Percentiles rank a stretch among this genome's conserved stretches.
Evolutionary conservation across 2,329 filamentous ascomycete genomes (phyloP).

Genomic region (Lachnellula occidentalis): DNA sequence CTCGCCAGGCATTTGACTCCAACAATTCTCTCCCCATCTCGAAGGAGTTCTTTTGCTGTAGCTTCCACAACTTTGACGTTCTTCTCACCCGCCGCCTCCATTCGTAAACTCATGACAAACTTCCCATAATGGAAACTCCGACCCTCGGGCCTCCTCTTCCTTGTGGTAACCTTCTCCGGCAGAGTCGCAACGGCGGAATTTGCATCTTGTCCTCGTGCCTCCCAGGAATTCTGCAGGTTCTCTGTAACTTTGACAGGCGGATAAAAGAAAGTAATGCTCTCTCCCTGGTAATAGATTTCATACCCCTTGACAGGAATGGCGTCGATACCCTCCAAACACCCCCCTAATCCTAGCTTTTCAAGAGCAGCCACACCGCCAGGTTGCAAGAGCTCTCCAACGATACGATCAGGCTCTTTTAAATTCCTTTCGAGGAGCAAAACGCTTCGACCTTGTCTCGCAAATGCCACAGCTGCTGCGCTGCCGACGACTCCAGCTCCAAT

Average conservation of each 20-base stretch:
- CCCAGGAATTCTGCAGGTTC: background rate
- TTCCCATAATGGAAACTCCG: slow-evolving; percentile 8
- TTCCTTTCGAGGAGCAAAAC: slow-evolving; percentile 83
- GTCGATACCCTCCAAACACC: slow-evolving; percentile 84
- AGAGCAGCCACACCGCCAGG: slow-evolving; percentile 80
- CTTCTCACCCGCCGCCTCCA: slow-evolving; percentile 1
- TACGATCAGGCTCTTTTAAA: slow-evolving; percentile 85
- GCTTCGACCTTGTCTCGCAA: slow-evolving; percentile 81
- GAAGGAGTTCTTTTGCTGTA: background rate
- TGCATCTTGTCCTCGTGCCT: background rate
- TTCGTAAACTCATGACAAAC: slow-evolving; percentile 8
- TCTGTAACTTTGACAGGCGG: slow-evolving; percentile 43
- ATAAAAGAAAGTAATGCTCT: slow-evolving; percentile 70
- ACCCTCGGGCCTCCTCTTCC: background rate
- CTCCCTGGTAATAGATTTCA: slow-evolving; percentile 72
- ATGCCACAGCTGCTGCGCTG: slow-evolving; percentile 72
- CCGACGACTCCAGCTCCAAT: slow-evolving; percentile 78
- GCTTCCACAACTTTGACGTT: slow-evolving; percentile 3
- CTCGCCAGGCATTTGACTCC: background rate
- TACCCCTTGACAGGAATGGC: slow-evolving; percentile 77
- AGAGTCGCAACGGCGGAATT: background rate
- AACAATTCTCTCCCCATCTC: background rate
- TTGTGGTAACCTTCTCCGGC: slow-evolving; percentile 9
- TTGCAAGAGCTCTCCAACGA: slow-evolving; percentile 89
- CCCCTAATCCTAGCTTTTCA: slow-evolving; percentile 67